Evolutionary conservation across 2,329 filamentous ascomycete genomes (phyloP).

Genomic region (Alternaria triticina): DNA sequence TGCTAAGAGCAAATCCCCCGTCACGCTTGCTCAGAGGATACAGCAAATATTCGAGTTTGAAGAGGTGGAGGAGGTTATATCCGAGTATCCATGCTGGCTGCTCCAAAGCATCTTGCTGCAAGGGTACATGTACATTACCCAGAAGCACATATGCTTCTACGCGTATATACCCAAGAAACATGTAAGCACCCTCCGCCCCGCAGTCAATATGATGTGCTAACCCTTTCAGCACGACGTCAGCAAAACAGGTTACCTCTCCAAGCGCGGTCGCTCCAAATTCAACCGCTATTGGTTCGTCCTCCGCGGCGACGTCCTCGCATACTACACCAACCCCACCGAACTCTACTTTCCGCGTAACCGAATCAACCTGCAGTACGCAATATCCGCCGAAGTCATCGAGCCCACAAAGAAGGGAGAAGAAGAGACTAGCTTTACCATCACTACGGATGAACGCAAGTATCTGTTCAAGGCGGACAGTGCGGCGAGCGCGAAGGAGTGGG

Average conservation of each 20-base stretch:
- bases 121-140: constrained; percentile 94
- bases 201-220: constrained; percentile 22
- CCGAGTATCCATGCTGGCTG: constrained; percentile 93
- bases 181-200: constrained; percentile 57
- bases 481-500: constrained; percentile 93
- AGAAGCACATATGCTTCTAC: constrained; percentile 94
- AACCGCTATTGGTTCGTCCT: constrained; percentile 92
- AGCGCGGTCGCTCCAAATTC: constrained; percentile 89
- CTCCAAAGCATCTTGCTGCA: constrained; percentile 90
- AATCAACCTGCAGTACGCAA: constrained; percentile 89
- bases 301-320: constrained; percentile 89
- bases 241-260: constrained; percentile 88
- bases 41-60: constrained; percentile 75
- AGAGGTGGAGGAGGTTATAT: constrained; percentile 80
- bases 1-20: constrained; percentile 48
- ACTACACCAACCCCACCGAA: constrained; percentile 82
- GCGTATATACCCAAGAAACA: constrained; percentile 95
- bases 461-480: constrained; percentile 88
- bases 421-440: constrained; percentile 76
- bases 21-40: constrained; percentile 71
- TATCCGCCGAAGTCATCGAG: constrained; percentile 80
- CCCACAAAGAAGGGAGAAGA: constrained; percentile 73
- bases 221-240: constrained; percentile 57
- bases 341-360: constrained; percentile 91
- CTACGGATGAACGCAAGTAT: constrained; percentile 82